Percentiles rank a stretch among this genome's conserved stretches.
Conservation (phyloP, 345 rosid species). For the Gossypium raimondii region DNA sequence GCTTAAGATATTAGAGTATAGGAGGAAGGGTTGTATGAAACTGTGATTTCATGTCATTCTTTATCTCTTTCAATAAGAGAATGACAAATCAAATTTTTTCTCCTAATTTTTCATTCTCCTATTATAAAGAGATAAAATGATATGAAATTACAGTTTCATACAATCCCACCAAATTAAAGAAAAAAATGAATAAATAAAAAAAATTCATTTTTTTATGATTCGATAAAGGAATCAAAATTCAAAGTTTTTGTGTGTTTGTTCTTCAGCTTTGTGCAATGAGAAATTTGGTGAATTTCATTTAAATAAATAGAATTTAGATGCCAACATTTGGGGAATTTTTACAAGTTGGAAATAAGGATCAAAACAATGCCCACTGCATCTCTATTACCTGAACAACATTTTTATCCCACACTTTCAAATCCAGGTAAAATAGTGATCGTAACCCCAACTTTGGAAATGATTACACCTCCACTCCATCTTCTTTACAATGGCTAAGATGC, state of each 20-base stretch:
- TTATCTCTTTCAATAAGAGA: no score
- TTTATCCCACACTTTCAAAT: neutral
- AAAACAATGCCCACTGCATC: conserved; percentile 4
- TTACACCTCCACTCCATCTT: neutral
- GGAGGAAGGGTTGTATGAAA: no score
- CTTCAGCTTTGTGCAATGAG: neutral
- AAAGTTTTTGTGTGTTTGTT: neutral
- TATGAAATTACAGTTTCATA: no score
- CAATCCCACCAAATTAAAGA: no score
- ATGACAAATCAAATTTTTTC: no score
- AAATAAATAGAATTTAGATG: no score
- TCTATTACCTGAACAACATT: neutral
- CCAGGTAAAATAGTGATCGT: neutral
- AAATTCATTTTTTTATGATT: no score
- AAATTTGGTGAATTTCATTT: neutral
- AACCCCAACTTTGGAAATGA: neutral
- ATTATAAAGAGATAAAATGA: no score
- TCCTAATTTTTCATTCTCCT: no score
- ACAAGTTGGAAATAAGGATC: neutral
- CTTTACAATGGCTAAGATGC: neutral
- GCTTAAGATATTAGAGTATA: no score
- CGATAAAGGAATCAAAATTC: neutral
- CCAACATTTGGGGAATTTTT: neutral
- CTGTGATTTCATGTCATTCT: fast-evolving
- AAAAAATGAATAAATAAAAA: no score